Conservation (phyloP, 352 stramenopile genomes). For the Proteromonas lacertae region DNA sequence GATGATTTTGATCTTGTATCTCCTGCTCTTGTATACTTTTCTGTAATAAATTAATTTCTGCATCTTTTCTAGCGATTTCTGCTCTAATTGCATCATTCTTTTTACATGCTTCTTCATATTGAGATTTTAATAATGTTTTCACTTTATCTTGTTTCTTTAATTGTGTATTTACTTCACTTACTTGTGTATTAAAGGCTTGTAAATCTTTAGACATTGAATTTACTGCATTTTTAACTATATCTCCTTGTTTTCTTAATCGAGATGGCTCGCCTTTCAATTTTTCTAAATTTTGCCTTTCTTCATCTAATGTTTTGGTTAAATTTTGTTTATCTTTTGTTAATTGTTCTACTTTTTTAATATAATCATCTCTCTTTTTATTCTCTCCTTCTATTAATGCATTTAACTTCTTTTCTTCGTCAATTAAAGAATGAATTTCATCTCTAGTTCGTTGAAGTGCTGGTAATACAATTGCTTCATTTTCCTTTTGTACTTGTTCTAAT, state of each 20-base stretch:
- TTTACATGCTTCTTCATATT: slow-evolving; percentile 18
- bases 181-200: slow-evolving; percentile 28
- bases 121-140: slow-evolving; percentile 20
- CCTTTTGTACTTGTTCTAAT: background rate
- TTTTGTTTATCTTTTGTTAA: slow-evolving; percentile 13
- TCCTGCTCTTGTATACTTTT: slow-evolving; percentile 19
- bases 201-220: slow-evolving; percentile 22
- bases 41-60: slow-evolving; percentile 40
- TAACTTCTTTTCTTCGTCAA: background rate
- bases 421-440: background rate
- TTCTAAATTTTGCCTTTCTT: slow-evolving; percentile 3
- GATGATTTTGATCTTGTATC: background rate
- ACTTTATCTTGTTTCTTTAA: slow-evolving; percentile 1
- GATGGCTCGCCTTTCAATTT: slow-evolving; percentile 1
- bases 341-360: slow-evolving; percentile 14
- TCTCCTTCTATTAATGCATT: background rate
- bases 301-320: slow-evolving; percentile 7
- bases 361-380: background rate
- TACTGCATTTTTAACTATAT: slow-evolving; percentile 49
- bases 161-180: slow-evolving; percentile 22
- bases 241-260: slow-evolving; percentile 22
- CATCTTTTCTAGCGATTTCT: slow-evolving; percentile 43
- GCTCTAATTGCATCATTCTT: slow-evolving; percentile 50
- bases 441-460: no score
- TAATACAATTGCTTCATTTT: background rate